Evolutionary conservation across 1,284 basidiomycete genomes (phyloP).

Genomic region (Flammula alnicola): DNA sequence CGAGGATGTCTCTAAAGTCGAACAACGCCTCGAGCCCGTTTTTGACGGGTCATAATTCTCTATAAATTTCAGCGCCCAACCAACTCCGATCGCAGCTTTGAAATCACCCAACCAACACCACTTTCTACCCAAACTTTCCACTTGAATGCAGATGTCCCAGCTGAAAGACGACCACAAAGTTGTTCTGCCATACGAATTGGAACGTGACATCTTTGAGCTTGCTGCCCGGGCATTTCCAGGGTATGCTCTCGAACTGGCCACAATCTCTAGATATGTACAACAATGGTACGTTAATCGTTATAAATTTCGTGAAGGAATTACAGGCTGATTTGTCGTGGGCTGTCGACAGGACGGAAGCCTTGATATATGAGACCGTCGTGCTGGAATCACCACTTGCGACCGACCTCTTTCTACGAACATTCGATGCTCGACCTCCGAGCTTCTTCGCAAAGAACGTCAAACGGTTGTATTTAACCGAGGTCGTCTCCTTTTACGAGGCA

Average conservation of each 20-base stretch:
- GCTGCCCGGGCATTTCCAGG: constrained; percentile 23
- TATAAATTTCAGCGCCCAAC: not conserved
- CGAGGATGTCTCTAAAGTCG: constrained; percentile 6
- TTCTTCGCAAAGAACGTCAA: constrained; percentile 36
- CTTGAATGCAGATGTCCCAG: not conserved
- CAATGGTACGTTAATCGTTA: constrained; percentile 25
- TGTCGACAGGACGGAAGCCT: constrained; percentile 31
- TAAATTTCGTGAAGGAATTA: not conserved
- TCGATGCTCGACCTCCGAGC: constrained; percentile 26
- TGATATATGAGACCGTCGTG: constrained; percentile 37
- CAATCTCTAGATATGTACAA: constrained; percentile 28
- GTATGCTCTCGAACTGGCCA: constrained; percentile 24
- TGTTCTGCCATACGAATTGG: constrained; percentile 31
- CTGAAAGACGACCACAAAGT: not conserved
- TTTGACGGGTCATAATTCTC: constrained; percentile 1
- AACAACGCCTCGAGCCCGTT: constrained; percentile 1
- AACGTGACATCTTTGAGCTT: constrained; percentile 33
- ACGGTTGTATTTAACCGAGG: constrained; percentile 29
- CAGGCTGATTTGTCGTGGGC: not conserved
- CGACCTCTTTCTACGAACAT: constrained; percentile 30
- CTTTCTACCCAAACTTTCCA: not conserved
- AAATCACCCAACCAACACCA: not conserved
- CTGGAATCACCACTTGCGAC: constrained; percentile 22
- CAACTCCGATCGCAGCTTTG: not conserved
- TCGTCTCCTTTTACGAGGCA: constrained; percentile 23